phyloP scores from a whole-genome alignment of 768 basidiomycete genomes.

The Tubosaeta brunneosetosa region DNA sequence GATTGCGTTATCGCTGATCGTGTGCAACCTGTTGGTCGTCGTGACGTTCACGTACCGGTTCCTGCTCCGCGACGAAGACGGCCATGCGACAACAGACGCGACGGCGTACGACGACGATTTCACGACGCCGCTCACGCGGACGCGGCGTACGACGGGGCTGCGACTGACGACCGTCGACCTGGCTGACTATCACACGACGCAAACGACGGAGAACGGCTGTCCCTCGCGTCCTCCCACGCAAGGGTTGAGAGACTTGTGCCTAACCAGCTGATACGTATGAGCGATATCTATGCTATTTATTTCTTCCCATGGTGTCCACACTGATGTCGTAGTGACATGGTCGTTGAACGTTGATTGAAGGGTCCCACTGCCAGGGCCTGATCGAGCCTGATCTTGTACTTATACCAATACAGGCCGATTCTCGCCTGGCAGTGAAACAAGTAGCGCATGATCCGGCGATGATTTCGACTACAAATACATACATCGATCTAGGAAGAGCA shows the following conservation, averaged over 20 bases:
- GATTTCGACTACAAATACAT: neutral
- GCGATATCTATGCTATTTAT: neutral
- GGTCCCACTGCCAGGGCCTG: neutral
- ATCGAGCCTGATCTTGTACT: neutral
- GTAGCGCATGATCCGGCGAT: neutral
- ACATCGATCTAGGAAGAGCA: neutral
- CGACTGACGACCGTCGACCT: constrained; percentile 11
- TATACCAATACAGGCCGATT: too few relatives aligned
- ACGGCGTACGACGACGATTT: constrained; percentile 14
- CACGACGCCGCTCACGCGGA: neutral
- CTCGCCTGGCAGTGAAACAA: too few relatives aligned
- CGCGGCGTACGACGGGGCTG: neutral
- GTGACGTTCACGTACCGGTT: constrained; percentile 17
- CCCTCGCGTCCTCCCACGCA: neutral
- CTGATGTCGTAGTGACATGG: neutral
- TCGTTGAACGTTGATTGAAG: neutral
- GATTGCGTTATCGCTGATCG: constrained; percentile 15
- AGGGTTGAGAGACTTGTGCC: neutral
- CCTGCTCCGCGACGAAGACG: neutral
- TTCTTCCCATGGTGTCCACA: neutral
- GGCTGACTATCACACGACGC: neutral
- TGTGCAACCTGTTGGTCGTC: constrained; percentile 22
- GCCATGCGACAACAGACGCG: neutral
- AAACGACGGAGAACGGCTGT: neutral
- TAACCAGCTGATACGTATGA: neutral